phyloP scores from a whole-genome alignment of 441 rosid genomes.

The Adansonia madagascariensis region DNA sequence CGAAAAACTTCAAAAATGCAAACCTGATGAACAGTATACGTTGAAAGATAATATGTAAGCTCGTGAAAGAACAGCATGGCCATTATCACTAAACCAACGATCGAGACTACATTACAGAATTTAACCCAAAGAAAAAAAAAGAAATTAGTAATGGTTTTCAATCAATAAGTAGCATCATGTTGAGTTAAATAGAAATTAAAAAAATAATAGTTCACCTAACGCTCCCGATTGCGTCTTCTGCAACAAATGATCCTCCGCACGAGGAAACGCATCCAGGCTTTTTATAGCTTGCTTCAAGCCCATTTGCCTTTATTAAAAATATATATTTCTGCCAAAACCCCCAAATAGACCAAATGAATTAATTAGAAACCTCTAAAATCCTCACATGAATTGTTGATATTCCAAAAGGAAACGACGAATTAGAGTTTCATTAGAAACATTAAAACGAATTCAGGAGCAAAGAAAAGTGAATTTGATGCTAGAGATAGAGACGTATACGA shows the following conservation, averaged over 20 bases:
- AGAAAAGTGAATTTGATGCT: not conserved
- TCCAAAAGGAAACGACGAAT: not conserved
- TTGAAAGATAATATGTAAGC: slow-evolving; percentile 75
- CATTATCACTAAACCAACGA: slow-evolving; percentile 82
- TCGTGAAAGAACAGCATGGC: slow-evolving; percentile 87
- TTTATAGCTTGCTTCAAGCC: slow-evolving; percentile 80
- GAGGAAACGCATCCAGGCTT: slow-evolving; percentile 92
- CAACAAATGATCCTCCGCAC: slow-evolving; percentile 92
- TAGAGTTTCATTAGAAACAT: not conserved
- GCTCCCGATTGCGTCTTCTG: slow-evolving; percentile 96
- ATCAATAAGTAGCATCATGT: not conserved
- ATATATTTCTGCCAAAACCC: not conserved
- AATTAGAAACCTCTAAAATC: not conserved
- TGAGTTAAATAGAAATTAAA: not conserved
- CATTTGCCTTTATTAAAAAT: slow-evolving; percentile 44
- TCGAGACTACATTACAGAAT: slow-evolving; percentile 59
- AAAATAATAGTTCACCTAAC: slow-evolving; percentile 50
- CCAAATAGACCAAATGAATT: not conserved
- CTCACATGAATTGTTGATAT: not conserved
- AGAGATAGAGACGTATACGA: not conserved
- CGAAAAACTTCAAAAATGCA: slow-evolving; percentile 1
- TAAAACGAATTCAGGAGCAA: not conserved
- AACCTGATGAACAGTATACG: slow-evolving; percentile 86
- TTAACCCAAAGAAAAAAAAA: not conserved
- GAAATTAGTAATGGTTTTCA: not conserved